phyloP scores from a whole-genome alignment of 2,329 filamentous ascomycete genomes.

The Onygenales sp. region DNA sequence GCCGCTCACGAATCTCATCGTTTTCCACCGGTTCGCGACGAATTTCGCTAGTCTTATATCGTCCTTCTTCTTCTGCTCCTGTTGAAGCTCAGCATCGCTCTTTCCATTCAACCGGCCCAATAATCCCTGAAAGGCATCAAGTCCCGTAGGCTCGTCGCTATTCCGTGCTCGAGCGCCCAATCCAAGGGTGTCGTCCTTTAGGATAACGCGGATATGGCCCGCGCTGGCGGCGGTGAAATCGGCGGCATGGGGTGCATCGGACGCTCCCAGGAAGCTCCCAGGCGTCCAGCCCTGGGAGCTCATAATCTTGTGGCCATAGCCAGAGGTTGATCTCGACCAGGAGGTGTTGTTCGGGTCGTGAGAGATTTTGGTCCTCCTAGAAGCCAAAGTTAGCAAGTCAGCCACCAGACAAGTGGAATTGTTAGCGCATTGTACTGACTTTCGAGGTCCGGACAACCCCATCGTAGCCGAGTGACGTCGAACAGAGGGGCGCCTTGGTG shows the following conservation, averaged over 20 bases:
- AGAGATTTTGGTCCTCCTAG: conserved; percentile 61
- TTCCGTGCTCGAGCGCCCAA: conserved; percentile 69
- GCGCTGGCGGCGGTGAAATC: conserved; percentile 72
- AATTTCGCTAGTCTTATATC: conserved; percentile 65
- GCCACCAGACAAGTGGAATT: not conserved
- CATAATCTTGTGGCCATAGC: conserved; percentile 85
- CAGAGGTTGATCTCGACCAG: conserved; percentile 74
- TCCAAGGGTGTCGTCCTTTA: conserved; percentile 88
- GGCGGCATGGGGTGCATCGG: conserved; percentile 63
- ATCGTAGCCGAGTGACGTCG: conserved; percentile 33
- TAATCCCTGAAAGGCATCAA: conserved; percentile 78
- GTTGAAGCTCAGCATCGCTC: conserved; percentile 60
- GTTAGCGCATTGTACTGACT: conserved; percentile 36
- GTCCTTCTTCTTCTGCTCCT: conserved; percentile 58
- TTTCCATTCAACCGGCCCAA: conserved; percentile 86
- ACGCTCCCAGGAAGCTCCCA: conserved; percentile 70
- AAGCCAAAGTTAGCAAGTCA: not conserved
- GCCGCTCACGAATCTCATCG: conserved; percentile 79
- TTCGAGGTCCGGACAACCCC: conserved; percentile 60
- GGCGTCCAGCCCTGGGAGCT: conserved; percentile 83
- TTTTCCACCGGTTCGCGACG: conserved; percentile 64
- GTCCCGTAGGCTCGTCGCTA: conserved; percentile 66
- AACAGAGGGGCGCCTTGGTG: not conserved
- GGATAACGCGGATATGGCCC: conserved; percentile 70
- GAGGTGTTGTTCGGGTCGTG: conserved; percentile 91